Conservation (phyloP, 148 eudicot genomes). For the Cornus florida region DNA sequence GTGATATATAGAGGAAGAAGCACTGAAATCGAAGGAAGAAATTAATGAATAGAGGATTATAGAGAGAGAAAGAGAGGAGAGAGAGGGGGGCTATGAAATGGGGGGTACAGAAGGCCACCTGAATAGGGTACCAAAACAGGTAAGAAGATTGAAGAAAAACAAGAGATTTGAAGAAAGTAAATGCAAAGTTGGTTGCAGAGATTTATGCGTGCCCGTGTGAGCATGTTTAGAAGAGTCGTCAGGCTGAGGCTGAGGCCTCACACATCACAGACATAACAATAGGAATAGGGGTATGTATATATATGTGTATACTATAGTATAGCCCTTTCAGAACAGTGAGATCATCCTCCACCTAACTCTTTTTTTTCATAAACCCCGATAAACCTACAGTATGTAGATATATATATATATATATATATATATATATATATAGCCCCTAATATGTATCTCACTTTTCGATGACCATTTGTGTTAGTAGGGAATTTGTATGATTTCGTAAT, state of each 20-base stretch:
- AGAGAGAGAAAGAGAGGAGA: conserved; percentile 6
- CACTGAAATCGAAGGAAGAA: conserved; percentile 40
- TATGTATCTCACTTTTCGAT: no score
- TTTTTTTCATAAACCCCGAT: neutral
- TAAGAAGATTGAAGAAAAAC: neutral
- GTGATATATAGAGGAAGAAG: neutral
- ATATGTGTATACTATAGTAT: no score
- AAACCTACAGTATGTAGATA: no score
- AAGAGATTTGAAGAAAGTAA: neutral
- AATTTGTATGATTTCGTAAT: no score
- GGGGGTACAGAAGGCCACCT: conserved; percentile 28
- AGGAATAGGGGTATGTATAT: neutral
- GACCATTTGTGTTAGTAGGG: no score
- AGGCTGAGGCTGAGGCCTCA: neutral
- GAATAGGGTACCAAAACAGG: conserved; percentile 22
- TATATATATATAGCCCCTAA: no score
- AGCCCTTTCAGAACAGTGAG: neutral
- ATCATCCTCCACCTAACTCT: neutral
- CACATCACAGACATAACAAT: neutral
- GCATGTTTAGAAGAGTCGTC: conserved; percentile 15
- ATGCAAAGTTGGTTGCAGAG: conserved; percentile 19
- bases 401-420: no score
- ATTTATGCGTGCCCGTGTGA: conserved; percentile 51
- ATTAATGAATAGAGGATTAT: neutral
- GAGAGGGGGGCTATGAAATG: neutral